A percentile compares a stretch with the other conserved stretches of the same genome.
These are phyloP conservation scores for Claviceps cyperi DNA, from an alignment of 2,329 filamentous ascomycete species.

Conservation along the genomic window DNA sequence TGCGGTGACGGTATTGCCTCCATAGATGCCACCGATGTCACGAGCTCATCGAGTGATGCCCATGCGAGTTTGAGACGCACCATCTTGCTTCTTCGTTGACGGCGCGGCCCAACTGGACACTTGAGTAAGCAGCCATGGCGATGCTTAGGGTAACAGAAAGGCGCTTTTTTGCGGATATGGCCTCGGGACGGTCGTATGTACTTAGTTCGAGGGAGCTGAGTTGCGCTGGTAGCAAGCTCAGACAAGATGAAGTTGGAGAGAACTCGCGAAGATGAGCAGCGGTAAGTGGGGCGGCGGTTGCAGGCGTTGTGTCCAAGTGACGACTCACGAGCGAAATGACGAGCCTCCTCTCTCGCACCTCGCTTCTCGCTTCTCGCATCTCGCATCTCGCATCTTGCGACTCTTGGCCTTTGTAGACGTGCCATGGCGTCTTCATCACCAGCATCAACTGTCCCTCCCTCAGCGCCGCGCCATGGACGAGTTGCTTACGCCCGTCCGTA, in stretches of 20 bases:
- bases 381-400: background rate
- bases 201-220: background rate
- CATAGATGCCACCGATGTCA: background rate
- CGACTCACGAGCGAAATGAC: background rate
- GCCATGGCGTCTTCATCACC: too few species aligned
- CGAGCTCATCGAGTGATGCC: background rate
- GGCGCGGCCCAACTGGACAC: slow-evolving; percentile 3
- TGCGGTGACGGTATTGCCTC: background rate
- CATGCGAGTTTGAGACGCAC: slow-evolving; percentile 10
- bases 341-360: background rate
- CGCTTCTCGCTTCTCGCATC: background rate
- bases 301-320: background rate
- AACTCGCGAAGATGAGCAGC: background rate
- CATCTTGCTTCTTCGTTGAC: slow-evolving; percentile 20
- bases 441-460: too few species aligned
- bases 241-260: background rate
- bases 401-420: too few species aligned
- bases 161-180: background rate
- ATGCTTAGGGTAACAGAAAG: background rate
- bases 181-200: too few species aligned
- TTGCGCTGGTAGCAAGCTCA: background rate
- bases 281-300: background rate
- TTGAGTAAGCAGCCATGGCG: slow-evolving; percentile 15
- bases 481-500: slow-evolving; percentile 39
- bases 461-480: slow-evolving; percentile 32